Percentiles rank a stretch among this genome's conserved stretches.
These are phyloP conservation scores for Copromyces sp. DNA, from an alignment of 495 filamentous ascomycete genomes.

Conservation along the genomic window DNA sequence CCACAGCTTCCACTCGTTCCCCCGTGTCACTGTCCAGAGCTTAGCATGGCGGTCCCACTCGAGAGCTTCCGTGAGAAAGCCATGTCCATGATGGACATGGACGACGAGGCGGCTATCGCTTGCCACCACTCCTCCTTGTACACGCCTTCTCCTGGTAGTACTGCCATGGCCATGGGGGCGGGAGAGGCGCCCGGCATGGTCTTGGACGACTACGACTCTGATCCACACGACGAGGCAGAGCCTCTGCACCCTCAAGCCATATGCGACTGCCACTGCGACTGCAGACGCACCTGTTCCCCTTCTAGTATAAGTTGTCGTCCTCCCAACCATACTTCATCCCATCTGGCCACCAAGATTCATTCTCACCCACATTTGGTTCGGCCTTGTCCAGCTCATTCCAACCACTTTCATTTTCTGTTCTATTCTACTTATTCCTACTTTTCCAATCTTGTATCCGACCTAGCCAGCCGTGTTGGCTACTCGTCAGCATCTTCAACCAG, in stretches of 20 bases:
- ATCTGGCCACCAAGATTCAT: not conserved
- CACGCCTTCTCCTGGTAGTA: slow-evolving; percentile 5
- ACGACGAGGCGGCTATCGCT: slow-evolving; percentile 18
- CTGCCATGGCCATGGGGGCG: slow-evolving; percentile 9
- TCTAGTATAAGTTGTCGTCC: not conserved
- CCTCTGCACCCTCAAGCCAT: slow-evolving; percentile 3
- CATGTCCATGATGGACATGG: slow-evolving; percentile 5
- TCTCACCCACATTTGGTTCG: not conserved
- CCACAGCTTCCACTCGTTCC: not conserved
- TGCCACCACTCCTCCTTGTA: slow-evolving; percentile 13
- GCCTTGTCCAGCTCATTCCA: not conserved
- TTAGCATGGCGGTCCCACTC: slow-evolving; percentile 5
- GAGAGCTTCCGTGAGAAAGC: not conserved
- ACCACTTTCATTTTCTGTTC: not conserved
- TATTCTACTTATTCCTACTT: not conserved
- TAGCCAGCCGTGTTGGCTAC: not conserved
- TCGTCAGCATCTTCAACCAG: not conserved
- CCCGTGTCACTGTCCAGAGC: not conserved
- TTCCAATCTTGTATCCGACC: not conserved
- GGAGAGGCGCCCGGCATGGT: slow-evolving; percentile 7
- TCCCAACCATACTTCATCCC: not conserved
- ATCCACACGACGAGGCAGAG: slow-evolving; percentile 8
- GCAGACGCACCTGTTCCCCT: not conserved
- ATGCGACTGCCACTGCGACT: not conserved
- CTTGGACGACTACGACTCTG: not conserved